phyloP scores from a whole-genome alignment of 176 grass and related monocot species.

The Oryza rufipogon region DNA sequence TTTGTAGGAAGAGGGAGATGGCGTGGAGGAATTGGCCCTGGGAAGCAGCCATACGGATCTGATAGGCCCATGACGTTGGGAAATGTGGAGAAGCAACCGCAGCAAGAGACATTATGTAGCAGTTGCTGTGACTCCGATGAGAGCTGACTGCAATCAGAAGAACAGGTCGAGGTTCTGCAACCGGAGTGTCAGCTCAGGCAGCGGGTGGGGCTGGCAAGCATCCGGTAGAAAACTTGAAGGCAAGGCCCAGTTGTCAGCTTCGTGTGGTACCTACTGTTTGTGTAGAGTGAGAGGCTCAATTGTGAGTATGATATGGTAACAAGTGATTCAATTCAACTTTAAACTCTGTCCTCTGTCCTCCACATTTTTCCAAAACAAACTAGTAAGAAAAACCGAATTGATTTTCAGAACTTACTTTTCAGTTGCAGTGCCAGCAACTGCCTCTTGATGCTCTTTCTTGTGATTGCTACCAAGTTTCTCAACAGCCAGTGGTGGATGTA shows the following conservation, averaged over 20 bases:
- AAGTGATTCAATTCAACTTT: too few species aligned
- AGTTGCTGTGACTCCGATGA: neutral
- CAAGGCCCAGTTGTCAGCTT: neutral
- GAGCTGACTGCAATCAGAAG: neutral
- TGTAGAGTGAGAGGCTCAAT: too few species aligned
- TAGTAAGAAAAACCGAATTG: too few species aligned
- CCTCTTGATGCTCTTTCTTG: too few species aligned
- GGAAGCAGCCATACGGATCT: conserved; percentile 50
- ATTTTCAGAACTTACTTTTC: too few species aligned
- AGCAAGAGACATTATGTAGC: conserved; percentile 26
- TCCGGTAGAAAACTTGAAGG: neutral
- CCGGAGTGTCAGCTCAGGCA: neutral
- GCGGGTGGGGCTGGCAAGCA: neutral
- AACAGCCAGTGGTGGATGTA: too few species aligned
- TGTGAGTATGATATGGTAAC: too few species aligned
- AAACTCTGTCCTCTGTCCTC: too few species aligned
- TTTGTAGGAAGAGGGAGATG: conserved; percentile 55
- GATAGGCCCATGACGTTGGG: conserved; percentile 46
- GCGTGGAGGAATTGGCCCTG: conserved; percentile 54
- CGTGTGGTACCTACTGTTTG: neutral
- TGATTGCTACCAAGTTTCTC: too few species aligned
- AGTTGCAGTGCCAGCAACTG: too few species aligned
- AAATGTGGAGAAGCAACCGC: neutral
- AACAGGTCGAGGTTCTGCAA: neutral
- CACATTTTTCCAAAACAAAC: too few species aligned